Percentiles rank a stretch among this genome's conserved stretches.
Evolutionary conservation across 768 basidiomycete genomes (phyloP).

Genomic region (Sarcodon aspratus): DNA sequence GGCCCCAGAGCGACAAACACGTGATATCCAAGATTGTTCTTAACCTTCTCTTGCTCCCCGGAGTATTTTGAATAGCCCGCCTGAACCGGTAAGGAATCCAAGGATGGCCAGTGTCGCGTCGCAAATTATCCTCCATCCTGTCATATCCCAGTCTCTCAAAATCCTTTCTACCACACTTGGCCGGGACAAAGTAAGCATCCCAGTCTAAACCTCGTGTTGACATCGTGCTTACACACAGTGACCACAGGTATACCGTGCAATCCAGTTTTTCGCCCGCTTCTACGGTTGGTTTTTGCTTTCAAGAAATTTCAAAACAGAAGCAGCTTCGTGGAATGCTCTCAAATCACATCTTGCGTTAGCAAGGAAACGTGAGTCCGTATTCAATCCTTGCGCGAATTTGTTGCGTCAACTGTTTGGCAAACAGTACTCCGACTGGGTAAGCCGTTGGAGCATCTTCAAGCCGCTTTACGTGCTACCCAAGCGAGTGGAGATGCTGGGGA

Average conservation of each 20-base stretch:
- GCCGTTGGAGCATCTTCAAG: slow-evolving; percentile 87
- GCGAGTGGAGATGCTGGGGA: slow-evolving; percentile 48
- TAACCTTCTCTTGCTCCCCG: neutral
- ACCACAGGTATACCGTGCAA: slow-evolving; percentile 68
- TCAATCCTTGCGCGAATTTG: neutral
- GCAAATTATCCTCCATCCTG: slow-evolving; percentile 80
- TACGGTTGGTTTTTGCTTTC: slow-evolving; percentile 73
- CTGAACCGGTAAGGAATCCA: slow-evolving; percentile 1
- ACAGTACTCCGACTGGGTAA: slow-evolving; percentile 89
- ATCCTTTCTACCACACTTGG: slow-evolving; percentile 75
- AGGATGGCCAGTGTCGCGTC: slow-evolving; percentile 40
- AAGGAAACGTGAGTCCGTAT: slow-evolving; percentile 55
- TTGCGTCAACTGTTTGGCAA: slow-evolving; percentile 2
- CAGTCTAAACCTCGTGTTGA: neutral
- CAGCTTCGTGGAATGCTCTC: slow-evolving; percentile 70
- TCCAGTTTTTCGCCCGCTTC: slow-evolving; percentile 88
- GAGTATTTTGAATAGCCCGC: neutral
- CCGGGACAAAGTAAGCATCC: slow-evolving; percentile 70
- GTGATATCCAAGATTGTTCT: neutral
- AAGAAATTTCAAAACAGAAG: slow-evolving; percentile 59
- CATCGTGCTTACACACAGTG: neutral
- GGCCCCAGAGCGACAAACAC: neutral
- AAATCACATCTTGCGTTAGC: slow-evolving; percentile 78
- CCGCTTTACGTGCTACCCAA: slow-evolving; percentile 64
- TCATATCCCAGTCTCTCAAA: slow-evolving; percentile 63